Conservation (phyloP, 179 eudicot species). For the Nepenthes alata region DNA sequence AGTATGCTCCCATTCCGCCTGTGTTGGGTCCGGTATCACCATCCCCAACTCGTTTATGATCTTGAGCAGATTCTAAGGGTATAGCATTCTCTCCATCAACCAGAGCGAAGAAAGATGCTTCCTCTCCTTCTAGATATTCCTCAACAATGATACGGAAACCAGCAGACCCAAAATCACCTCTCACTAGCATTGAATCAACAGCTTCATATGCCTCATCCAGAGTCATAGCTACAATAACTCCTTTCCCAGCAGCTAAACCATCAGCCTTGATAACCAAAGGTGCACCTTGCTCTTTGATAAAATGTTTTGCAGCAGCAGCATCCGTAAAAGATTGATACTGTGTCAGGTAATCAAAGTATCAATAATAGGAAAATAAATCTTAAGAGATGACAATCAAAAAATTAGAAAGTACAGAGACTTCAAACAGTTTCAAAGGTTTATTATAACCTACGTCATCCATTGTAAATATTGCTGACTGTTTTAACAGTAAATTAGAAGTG, state of each 20-base stretch:
- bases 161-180: conserved; percentile 66
- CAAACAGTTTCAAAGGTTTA: no score
- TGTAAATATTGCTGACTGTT: no score
- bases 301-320: conserved; percentile 65
- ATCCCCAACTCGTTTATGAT: conserved; percentile 92
- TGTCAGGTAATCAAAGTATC: conserved; percentile 15
- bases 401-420: not conserved
- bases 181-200: conserved; percentile 81
- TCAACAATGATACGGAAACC: conserved; percentile 70
- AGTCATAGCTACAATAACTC: conserved; percentile 81
- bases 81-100: conserved; percentile 90
- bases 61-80: conserved; percentile 92
- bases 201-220: conserved; percentile 73
- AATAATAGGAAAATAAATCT: not conserved
- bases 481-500: not conserved
- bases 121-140: conserved; percentile 89
- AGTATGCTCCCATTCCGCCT: conserved; percentile 98
- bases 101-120: conserved; percentile 84
- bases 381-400: not conserved
- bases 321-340: conserved; percentile 84
- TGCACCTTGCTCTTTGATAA: conserved; percentile 70
- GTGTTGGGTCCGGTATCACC: conserved; percentile 94
- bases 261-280: conserved; percentile 90
- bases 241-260: conserved; percentile 96
- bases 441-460: no score